Evolutionary conservation across 2,329 filamentous ascomycete genomes (phyloP), one percentile per base, ranked within the genome.

Genomic region (Exophiala sideris): DNA sequence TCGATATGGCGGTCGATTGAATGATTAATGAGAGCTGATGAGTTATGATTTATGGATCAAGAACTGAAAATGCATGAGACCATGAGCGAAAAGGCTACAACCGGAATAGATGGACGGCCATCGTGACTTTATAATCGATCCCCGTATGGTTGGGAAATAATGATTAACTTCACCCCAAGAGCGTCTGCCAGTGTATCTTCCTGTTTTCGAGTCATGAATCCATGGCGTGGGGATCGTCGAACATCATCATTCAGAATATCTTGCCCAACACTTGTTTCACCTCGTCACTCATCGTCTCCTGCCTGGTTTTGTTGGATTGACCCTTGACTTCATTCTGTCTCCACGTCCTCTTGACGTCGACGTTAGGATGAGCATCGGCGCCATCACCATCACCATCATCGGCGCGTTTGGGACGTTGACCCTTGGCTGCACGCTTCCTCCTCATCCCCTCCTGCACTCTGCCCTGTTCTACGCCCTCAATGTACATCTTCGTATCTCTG

Each of bases 1-100:
- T 71, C 75, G 52, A 75, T 79, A 56, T 83, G 80, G 80, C 75
- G 70, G 61, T 68, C 70, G 47, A 79, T 75, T 73, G 79, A 82
- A 65, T 79, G 46, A 56, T 14, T 55, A 6, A 53, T 32, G 29
- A 14, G 34, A 29, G 20, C 41, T 48, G 10, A 56, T 14, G 53
- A 44, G 16, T 50, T 33, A 46, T 12, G 50, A 51, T 44, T 44
- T 24, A 44, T 40, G 42, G 21, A 46, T 39, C 14, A 20, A 45
- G 16, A 21, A 52, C 55, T 56, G 71, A 70, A 12, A 29, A 29
- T 29, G 24, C 24, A 29, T 29, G 24, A 29, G 24, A 29, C 7
- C 5, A 29, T 29, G 24, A 29, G 5, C 24, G 7, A 29, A 29
- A 29, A 29, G 24, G 24, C 7, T 4, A 5, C 24, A 5, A 8